Evolutionary conservation across 345 rosid genomes (phyloP).

Genomic region (Gossypioides kirkii): DNA sequence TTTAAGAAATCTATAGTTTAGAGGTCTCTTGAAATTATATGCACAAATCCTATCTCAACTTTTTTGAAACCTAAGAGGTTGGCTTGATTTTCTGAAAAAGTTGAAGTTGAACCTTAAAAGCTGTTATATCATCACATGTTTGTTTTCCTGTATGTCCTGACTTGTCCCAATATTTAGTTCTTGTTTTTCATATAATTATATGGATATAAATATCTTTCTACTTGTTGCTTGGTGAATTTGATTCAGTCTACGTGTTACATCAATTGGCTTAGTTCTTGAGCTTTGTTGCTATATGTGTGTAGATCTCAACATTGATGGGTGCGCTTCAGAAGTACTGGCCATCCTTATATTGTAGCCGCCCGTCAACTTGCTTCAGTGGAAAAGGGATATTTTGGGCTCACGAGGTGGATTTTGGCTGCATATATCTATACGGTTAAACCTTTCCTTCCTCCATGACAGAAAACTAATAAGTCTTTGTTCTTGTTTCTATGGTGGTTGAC

Average conservation of each 20-base stretch:
- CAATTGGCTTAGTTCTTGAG: background rate
- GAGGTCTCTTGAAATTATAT: background rate
- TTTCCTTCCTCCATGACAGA: background rate
- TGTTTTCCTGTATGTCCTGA: background rate
- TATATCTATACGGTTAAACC: background rate
- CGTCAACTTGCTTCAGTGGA: slow-evolving; percentile 58
- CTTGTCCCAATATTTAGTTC: background rate
- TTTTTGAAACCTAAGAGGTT: background rate
- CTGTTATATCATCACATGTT: background rate
- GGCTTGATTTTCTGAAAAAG: background rate
- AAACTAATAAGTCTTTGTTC: slow-evolving; percentile 36
- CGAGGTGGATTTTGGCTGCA: slow-evolving; percentile 43
- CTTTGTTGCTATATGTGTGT: slow-evolving; percentile 14
- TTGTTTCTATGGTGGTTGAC: slow-evolving; percentile 32
- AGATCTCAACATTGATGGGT: slow-evolving; percentile 58
- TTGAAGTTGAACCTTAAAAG: background rate
- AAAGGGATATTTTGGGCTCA: slow-evolving; percentile 80
- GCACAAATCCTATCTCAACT: background rate
- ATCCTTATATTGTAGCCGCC: slow-evolving; percentile 52
- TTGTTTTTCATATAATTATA: background rate
- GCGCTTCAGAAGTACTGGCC: slow-evolving; percentile 75
- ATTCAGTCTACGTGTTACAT: background rate
- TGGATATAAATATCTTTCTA: background rate
- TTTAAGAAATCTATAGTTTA: background rate
- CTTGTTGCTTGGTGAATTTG: background rate